A percentile compares a stretch with the other conserved stretches of the same genome.
Conservation (phyloP, 805 yeast species). For the Schwanniomyces polymorphus region DNA sequence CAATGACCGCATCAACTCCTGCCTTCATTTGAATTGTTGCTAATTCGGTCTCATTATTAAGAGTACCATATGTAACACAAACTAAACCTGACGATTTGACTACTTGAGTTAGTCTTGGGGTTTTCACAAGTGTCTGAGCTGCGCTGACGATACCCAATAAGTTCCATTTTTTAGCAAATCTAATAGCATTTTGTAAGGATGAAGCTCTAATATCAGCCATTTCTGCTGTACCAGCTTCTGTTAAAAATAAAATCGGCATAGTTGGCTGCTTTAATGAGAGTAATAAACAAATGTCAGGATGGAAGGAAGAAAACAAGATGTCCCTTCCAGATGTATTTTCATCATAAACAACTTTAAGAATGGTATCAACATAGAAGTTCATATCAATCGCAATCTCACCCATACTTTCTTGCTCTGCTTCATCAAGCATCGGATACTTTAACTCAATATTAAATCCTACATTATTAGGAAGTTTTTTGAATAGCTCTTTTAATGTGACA, state of each 20-base stretch:
- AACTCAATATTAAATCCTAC: slow-evolving; percentile 95
- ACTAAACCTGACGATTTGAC: slow-evolving; percentile 89
- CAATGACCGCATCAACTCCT: slow-evolving; percentile 98
- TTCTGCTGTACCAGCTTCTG: slow-evolving; percentile 80
- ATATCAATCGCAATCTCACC: slow-evolving; percentile 81
- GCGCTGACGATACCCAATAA: slow-evolving; percentile 89
- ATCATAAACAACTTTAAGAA: slow-evolving; percentile 70
- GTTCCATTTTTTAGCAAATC: slow-evolving; percentile 91
- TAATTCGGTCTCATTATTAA: slow-evolving; percentile 81
- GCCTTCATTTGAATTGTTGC: slow-evolving; percentile 86
- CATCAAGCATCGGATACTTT: slow-evolving; percentile 94
- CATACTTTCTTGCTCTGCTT: slow-evolving; percentile 84
- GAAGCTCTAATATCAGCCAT: slow-evolving; percentile 92
- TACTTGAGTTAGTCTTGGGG: slow-evolving; percentile 89
- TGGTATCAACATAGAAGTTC: slow-evolving; percentile 87
- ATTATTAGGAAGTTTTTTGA: slow-evolving; percentile 72
- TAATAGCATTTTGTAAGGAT: slow-evolving; percentile 84
- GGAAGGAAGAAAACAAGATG: slow-evolving; percentile 87
- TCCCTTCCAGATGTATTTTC: slow-evolving; percentile 80
- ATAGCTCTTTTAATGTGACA: slow-evolving; percentile 83
- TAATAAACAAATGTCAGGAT: slow-evolving; percentile 88
- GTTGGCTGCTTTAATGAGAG: slow-evolving; percentile 90
- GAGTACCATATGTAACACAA: slow-evolving; percentile 86
- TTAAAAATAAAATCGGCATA: slow-evolving; percentile 84
- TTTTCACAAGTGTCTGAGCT: slow-evolving; percentile 78